Conservation (phyloP, 805 yeast genomes). For the Lachancea meyersii region DNA sequence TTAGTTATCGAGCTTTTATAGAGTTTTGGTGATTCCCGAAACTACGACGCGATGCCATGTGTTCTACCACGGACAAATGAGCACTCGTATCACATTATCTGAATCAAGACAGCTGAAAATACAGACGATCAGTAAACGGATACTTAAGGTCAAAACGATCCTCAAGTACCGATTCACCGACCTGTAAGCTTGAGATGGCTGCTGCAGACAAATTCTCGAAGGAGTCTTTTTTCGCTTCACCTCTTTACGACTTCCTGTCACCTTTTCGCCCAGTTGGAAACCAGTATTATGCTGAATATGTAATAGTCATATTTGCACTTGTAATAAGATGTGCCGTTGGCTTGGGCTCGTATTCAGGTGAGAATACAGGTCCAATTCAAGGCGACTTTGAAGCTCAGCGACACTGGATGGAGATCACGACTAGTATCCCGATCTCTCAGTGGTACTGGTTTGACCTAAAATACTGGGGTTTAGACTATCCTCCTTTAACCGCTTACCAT, state of each 20-base stretch:
- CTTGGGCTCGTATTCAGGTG: conserved; percentile 81
- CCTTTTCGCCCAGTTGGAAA: conserved; percentile 76
- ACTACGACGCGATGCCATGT: too few relatives aligned
- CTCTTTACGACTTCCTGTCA: conserved; percentile 68
- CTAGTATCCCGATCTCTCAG: conserved; percentile 56
- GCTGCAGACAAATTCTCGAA: conserved; percentile 7
- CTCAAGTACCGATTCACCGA: too few relatives aligned
- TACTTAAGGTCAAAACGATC: too few relatives aligned
- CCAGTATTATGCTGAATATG: conserved; percentile 86
- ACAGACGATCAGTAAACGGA: too few relatives aligned
- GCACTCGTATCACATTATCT: not conserved
- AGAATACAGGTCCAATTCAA: conserved; percentile 62
- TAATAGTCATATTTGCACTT: conserved; percentile 64
- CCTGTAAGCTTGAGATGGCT: not conserved
- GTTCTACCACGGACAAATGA: too few relatives aligned
- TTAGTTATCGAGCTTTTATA: too few relatives aligned
- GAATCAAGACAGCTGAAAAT: not conserved
- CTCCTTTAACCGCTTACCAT: conserved; percentile 93
- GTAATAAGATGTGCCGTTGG: conserved; percentile 82
- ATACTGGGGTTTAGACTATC: conserved; percentile 97
- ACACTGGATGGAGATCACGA: conserved; percentile 95
- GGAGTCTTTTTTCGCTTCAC: conserved; percentile 47
- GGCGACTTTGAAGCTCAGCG: conserved; percentile 98
- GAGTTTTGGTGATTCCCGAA: too few relatives aligned
- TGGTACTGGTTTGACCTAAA: conserved; percentile 90